Conservation (phyloP, 768 basidiomycete species). For the Suillus sp. region DNA sequence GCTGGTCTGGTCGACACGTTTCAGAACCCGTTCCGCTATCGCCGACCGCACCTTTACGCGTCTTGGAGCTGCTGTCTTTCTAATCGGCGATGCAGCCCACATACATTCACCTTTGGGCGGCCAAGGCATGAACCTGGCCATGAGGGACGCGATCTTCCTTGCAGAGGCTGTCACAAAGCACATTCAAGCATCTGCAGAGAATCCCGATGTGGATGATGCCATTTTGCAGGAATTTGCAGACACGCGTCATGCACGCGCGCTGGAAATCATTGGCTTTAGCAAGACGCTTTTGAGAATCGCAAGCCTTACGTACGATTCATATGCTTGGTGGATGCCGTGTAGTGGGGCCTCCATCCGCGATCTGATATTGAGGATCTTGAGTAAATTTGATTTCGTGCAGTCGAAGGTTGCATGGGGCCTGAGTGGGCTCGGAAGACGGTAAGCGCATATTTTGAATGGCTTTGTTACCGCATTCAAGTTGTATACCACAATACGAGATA, state of each 20-base stretch:
- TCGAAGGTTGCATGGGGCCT: constrained; percentile 27
- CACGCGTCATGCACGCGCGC: constrained; percentile 40
- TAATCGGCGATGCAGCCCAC: constrained; percentile 49
- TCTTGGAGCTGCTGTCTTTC: constrained; percentile 16
- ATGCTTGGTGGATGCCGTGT: constrained; percentile 29
- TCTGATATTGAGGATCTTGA: constrained; percentile 25
- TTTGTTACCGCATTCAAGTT: too few species aligned
- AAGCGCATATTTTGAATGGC: not conserved
- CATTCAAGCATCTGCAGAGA: constrained; percentile 24
- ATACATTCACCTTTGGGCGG: constrained; percentile 58
- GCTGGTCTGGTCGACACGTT: constrained; percentile 44
- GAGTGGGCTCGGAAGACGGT: constrained; percentile 31
- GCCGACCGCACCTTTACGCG: constrained; percentile 39
- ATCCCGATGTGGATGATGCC: constrained; percentile 23
- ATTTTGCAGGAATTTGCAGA: constrained; percentile 39
- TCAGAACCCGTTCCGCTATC: constrained; percentile 42
- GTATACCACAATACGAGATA: too few species aligned
- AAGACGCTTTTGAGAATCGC: constrained; percentile 34
- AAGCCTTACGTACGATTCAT: constrained; percentile 25
- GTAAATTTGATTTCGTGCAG: constrained; percentile 22
- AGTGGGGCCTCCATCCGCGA: constrained; percentile 30
- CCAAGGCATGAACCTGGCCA: constrained; percentile 61
- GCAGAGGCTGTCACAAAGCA: constrained; percentile 44
- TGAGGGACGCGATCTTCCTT: constrained; percentile 51
- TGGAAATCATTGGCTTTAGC: constrained; percentile 43